Evolutionary conservation across 106 monocot species (phyloP), one percentile per base, ranked within the genome.

Genomic region (Allium fistulosum): DNA sequence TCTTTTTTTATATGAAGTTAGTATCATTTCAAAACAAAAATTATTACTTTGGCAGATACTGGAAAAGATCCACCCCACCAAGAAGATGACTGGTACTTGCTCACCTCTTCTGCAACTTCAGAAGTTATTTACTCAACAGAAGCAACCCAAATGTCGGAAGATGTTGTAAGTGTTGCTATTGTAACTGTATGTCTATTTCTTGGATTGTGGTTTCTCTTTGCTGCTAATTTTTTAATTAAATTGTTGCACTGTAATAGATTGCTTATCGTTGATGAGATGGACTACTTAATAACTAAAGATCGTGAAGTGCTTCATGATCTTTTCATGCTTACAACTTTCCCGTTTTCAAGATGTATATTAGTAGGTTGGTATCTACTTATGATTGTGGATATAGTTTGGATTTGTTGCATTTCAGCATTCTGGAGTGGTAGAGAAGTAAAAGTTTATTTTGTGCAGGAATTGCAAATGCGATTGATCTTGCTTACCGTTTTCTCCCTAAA

Each of bases 281-380:
- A 97, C 71, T 97, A 92, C 78, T 79, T 97, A 17, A 92, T 92
- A 76, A 97, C 92, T 10, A 92, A 79, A 78, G 96, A 97, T 67
- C 78, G 82, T 26, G 76, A 74, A 9, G 88, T 92, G 8, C 86
- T 97, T 74, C 96, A 97, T 76, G 85, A 97, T 78, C 88, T 97
- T 62, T 96, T 97, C 71, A 86, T 89, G 92, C 96, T 97, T 46
- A 92, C 96, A 51, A 97, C 92, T 58, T 72, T 78, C 53, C 92
- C 87, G 27, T 93, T 83, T 63, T 90, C 97, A 22, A 70, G 78
- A 63, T 84, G 82, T 58, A 80, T 99, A 85, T 79, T 92, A 55
- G 87, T 99, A 79, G 97, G 96, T 92, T 82, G 68, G 15, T 8
- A 76, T 71, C 10, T 65, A 12, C 15, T 55, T 12, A 55, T 8